A percentile compares a stretch with the other conserved stretches of the same genome.
Conservation (phyloP, 805 yeast genomes). For the Hanseniaspora jakobsenii region DNA sequence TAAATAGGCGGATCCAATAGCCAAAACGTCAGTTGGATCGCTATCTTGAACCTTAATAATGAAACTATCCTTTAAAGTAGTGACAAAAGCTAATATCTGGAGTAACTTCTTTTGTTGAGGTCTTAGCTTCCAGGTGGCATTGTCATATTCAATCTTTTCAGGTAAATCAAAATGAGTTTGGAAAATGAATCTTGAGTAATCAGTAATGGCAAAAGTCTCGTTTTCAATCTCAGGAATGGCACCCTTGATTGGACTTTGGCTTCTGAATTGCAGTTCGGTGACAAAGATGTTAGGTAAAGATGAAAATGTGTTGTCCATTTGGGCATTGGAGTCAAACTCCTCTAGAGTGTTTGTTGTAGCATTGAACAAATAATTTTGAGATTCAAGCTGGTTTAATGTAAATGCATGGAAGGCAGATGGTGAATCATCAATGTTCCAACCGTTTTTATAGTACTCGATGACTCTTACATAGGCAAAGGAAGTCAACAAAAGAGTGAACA, state of each 20-base stretch:
- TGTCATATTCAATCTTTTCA: slow-evolving; percentile 26
- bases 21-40: slow-evolving; percentile 71
- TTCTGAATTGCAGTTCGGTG: slow-evolving; percentile 23
- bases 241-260: slow-evolving; percentile 19
- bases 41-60: slow-evolving; percentile 49
- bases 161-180: slow-evolving; percentile 14
- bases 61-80: slow-evolving; percentile 32
- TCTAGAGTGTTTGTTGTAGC: neutral
- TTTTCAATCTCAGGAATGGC: slow-evolving; percentile 17
- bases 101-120: slow-evolving; percentile 41
- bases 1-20: slow-evolving; percentile 66
- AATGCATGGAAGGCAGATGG: slow-evolving; percentile 6
- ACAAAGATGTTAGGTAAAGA: slow-evolving; percentile 25
- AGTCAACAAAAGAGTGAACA: slow-evolving; percentile 58
- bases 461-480: slow-evolving; percentile 69
- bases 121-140: slow-evolving; percentile 51
- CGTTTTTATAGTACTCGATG: slow-evolving; percentile 49
- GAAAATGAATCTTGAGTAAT: slow-evolving; percentile 10
- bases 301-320: slow-evolving; percentile 7
- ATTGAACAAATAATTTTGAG: slow-evolving; percentile 18
- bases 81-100: slow-evolving; percentile 43
- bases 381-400: slow-evolving; percentile 9
- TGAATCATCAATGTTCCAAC: slow-evolving; percentile 28
- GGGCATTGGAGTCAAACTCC: neutral
- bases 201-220: slow-evolving; percentile 5